phyloP scores from a whole-genome alignment of 257 asterid species.

The Solanum lycopersicoides region DNA sequence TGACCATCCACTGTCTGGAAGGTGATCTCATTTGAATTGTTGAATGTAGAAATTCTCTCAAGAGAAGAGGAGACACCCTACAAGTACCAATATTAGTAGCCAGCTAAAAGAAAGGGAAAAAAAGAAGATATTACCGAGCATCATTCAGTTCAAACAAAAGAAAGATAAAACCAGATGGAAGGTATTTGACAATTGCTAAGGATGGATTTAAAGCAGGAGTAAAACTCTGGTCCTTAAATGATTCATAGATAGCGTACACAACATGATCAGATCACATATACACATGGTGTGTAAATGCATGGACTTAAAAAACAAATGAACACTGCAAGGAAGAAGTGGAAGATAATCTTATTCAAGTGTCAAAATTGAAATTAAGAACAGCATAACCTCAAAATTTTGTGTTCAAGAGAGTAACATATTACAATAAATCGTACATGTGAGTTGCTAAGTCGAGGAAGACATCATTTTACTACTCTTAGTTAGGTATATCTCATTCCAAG shows the following conservation, averaged over 20 bases:
- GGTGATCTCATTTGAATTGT: slow-evolving; percentile 15
- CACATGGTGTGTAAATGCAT: not conserved
- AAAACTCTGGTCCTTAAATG: not conserved
- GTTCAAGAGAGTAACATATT: not conserved
- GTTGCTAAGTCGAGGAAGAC: not conserved
- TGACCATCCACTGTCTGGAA: slow-evolving; percentile 28
- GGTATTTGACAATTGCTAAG: not conserved
- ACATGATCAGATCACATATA: not conserved
- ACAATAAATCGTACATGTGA: not conserved
- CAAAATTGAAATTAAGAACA: not conserved
- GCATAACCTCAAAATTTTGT: not conserved
- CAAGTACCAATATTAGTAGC: slow-evolving; percentile 7
- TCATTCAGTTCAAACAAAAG: not conserved
- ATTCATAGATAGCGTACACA: not conserved
- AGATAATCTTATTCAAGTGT: not conserved
- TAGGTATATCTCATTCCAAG: not conserved
- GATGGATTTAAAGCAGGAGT: not conserved
- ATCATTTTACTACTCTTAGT: not conserved
- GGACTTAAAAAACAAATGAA: not conserved
- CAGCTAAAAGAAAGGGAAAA: not conserved
- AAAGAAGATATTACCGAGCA: not conserved
- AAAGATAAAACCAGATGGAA: not conserved
- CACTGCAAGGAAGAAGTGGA: not conserved
- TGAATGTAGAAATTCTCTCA: not conserved
- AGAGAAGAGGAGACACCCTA: slow-evolving; percentile 26